Evolutionary conservation across 352 stramenopile species (phyloP).

Genomic region (Halophytophthora batemanensis): DNA sequence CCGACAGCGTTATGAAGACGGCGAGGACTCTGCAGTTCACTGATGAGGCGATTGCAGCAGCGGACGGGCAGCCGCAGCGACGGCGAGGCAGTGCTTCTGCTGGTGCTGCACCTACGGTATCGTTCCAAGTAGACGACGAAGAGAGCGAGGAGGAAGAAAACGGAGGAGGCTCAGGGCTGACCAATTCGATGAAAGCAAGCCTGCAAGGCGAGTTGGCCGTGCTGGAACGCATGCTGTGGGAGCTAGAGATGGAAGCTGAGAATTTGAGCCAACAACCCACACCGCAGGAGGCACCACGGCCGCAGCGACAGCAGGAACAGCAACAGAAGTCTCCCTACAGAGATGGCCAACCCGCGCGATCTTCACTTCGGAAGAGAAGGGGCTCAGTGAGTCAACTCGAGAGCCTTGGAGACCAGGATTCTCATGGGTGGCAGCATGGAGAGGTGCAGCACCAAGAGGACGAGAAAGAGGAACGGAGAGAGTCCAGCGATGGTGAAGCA

Average conservation of each 20-base stretch:
- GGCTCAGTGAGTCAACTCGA: constrained; percentile 1
- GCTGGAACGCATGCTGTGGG: constrained; percentile 39
- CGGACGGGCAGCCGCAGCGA: constrained; percentile 12
- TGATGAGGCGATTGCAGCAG: constrained; percentile 19
- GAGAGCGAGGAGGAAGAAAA: constrained; percentile 14
- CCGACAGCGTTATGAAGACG: constrained; percentile 17
- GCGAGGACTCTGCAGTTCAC: constrained; percentile 19
- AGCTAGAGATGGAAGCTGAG: constrained; percentile 37
- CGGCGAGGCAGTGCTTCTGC: not conserved
- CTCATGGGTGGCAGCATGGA: not conserved
- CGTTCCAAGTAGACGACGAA: constrained; percentile 27
- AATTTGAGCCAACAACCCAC: constrained; percentile 15
- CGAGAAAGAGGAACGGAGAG: constrained; percentile 1
- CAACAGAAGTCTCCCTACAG: constrained; percentile 1
- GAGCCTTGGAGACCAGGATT: constrained; percentile 4
- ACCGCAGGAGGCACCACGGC: constrained; percentile 10
- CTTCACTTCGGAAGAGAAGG: constrained; percentile 1
- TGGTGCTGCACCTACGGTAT: constrained; percentile 11
- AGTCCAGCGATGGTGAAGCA: not conserved
- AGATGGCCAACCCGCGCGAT: not conserved
- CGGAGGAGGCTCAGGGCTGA: not conserved
- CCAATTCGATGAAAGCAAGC: constrained; percentile 9
- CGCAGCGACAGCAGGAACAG: constrained; percentile 8
- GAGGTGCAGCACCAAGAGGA: not conserved
- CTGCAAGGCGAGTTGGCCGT: constrained; percentile 36